phyloP scores from a whole-genome alignment of 768 basidiomycete species.

The Boletus tylopilopsis region DNA sequence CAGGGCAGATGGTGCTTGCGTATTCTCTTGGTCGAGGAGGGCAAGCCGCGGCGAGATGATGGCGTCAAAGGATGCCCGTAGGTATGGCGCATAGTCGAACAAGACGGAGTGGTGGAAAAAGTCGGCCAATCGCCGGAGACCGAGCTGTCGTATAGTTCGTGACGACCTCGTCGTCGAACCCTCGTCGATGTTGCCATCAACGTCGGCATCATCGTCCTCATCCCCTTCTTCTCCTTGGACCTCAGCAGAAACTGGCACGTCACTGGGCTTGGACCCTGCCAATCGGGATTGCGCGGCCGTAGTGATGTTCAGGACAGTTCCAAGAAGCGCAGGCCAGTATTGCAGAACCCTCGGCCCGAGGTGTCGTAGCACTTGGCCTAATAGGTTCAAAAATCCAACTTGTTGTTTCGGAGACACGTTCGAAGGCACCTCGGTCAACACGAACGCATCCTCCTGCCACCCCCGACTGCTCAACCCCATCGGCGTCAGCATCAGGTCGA shows the following conservation, averaged over 20 bases:
- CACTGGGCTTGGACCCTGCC: constrained; percentile 25
- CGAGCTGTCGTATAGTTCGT: constrained; percentile 74
- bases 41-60: constrained; percentile 84
- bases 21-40: constrained; percentile 76
- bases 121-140: constrained; percentile 81
- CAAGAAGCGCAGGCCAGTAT: constrained; percentile 76
- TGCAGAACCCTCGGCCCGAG: constrained; percentile 67
- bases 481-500: constrained; percentile 85
- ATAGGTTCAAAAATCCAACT: constrained; percentile 77
- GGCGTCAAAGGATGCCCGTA: constrained; percentile 59
- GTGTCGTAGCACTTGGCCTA: constrained; percentile 80
- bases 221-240: constrained; percentile 33
- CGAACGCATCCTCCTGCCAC: constrained; percentile 28
- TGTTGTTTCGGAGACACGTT: constrained; percentile 60
- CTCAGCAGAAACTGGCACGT: constrained; percentile 19
- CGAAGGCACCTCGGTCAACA: constrained; percentile 25
- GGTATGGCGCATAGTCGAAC: constrained; percentile 75
- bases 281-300: constrained; percentile 61
- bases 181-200: constrained; percentile 32
- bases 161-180: constrained; percentile 34
- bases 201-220: constrained; percentile 34
- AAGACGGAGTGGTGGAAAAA: constrained; percentile 74
- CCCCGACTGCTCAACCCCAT: constrained; percentile 39
- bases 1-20: constrained; percentile 85
- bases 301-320: constrained; percentile 62